Base-by-base conservation (phyloP, 345 rosid species). In the Salix brachista region DNA sequence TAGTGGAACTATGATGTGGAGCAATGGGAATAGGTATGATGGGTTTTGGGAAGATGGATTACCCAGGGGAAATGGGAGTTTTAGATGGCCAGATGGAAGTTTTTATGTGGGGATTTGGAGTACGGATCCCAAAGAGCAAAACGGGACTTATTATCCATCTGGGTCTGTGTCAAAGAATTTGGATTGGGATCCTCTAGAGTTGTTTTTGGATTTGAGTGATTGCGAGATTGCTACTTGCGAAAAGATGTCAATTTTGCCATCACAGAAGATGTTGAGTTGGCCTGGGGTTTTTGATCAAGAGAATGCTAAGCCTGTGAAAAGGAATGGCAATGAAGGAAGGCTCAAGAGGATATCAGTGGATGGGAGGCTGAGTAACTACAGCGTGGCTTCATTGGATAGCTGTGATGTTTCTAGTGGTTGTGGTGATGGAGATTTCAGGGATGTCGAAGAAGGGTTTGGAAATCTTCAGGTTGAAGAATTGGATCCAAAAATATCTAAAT, bases 51-150 rank as follows among this genome's bases (percentile, higher is more conserved):
- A 92, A 64, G 96, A 90, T 48, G 92, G 92, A 4, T 80, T 86
- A 61, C 99, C 99, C 8, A 92, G 87, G 80, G 99, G 99, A 36
- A 92, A 91, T 76, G 99, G 99, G 26, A 93, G 92, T 0, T 93
- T 83, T 44, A 83, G 86, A 36, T 92, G 94, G 94, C 56, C 87
- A 0, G 95, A 91, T 11, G 97, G 95, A 34, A 89, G 97, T 73
- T 89, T 89, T 69, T 96, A 93, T 64, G 98, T 92, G 2, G 99
- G 99, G 12, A 84, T 89, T 82, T 96, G 98, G 99, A 93, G 95
- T 56, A 92, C 83, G 46, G 97, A 92, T 81, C 89, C 90, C 6
- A 85, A 82, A 34, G 97, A 93, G 56, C 92, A 87, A 76, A 92
- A 79, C 70, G 99, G 97, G 67, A 93, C 94, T 83, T 91, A 89